Conservation (phyloP, 805 yeast genomes). For the Cyberlindnera mrakii region DNA sequence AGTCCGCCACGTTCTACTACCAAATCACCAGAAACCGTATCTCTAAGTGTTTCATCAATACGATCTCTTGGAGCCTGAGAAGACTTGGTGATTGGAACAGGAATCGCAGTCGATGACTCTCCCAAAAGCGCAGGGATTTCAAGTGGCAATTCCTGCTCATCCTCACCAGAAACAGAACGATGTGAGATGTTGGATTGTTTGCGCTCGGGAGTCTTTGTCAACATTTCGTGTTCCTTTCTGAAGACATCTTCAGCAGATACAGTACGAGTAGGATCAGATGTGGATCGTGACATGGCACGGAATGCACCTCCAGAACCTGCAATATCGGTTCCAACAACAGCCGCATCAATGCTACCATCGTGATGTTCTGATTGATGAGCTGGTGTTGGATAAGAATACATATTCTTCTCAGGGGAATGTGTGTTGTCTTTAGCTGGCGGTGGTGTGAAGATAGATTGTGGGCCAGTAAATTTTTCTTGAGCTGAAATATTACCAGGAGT, state of each 20-base stretch:
- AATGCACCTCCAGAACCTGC: neutral
- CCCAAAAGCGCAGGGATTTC: constrained; percentile 25
- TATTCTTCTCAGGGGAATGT: constrained; percentile 6
- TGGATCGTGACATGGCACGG: too few species aligned
- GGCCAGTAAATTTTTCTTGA: constrained; percentile 18
- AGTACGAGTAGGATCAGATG: constrained; percentile 1
- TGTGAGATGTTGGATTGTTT: neutral
- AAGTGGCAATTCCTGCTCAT: constrained; percentile 21
- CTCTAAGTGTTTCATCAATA: too few species aligned
- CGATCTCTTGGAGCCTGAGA: neutral
- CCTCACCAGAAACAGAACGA: neutral
- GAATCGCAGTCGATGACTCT: constrained; percentile 18
- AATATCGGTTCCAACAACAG: neutral
- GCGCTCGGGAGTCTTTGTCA: neutral
- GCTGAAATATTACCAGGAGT: constrained; percentile 25
- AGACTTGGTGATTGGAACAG: constrained; percentile 9
- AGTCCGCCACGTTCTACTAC: neutral
- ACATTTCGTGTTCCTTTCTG: constrained; percentile 13
- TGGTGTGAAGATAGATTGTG: constrained; percentile 17
- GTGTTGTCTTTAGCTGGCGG: constrained; percentile 2
- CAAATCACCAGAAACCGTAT: neutral
- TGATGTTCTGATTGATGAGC: neutral
- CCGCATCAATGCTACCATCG: neutral
- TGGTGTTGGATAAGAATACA: constrained; percentile 1
- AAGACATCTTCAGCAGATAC: constrained; percentile 22